A percentile compares a stretch with the other conserved stretches of the same genome.
Evolutionary conservation across 192 early-diverging fungal genomes (phyloP).

Genomic region (Helicostylum pulchrum): DNA sequence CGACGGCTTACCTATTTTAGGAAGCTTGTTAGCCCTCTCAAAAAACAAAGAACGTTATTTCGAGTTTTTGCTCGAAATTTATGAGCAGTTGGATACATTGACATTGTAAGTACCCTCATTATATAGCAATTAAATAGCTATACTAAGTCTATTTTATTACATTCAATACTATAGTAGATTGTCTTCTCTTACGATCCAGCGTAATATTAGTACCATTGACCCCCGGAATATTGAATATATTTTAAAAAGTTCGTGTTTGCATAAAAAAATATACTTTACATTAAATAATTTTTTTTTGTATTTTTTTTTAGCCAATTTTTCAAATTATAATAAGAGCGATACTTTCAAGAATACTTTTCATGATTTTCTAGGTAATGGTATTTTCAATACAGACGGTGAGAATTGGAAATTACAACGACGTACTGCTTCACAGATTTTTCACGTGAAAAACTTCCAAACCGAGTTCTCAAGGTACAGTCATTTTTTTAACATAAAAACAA

Average conservation of each 20-base stretch:
- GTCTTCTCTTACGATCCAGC: conserved; percentile 11
- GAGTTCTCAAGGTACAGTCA: conserved; percentile 28
- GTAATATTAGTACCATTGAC: conserved; percentile 19
- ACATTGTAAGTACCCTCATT: not conserved
- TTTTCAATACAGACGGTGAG: conserved; percentile 68
- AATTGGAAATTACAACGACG: conserved; percentile 59
- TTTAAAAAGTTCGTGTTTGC: conserved; percentile 23
- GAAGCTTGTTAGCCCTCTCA: conserved; percentile 12
- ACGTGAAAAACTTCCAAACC: conserved; percentile 34
- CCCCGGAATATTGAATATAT: conserved; percentile 35
- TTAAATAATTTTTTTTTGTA: no score
- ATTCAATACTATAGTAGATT: conserved; percentile 4
- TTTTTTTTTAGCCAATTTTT: conserved; percentile 25
- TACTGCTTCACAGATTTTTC: conserved; percentile 31
- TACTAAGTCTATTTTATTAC: not conserved
- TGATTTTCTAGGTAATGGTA: conserved; percentile 61
- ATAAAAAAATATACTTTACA: not conserved
- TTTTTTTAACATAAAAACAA: not conserved
- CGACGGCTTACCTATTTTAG: conserved; percentile 18
- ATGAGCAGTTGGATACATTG: conserved; percentile 19
- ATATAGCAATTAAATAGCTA: not conserved
- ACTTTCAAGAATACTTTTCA: conserved; percentile 40
- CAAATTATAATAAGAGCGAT: conserved; percentile 35
- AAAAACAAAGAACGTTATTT: conserved; percentile 5
- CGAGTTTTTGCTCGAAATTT: conserved; percentile 12